phyloP scores from a whole-genome alignment of 108 stramenopile species.

The Nitzschia sp. region DNA sequence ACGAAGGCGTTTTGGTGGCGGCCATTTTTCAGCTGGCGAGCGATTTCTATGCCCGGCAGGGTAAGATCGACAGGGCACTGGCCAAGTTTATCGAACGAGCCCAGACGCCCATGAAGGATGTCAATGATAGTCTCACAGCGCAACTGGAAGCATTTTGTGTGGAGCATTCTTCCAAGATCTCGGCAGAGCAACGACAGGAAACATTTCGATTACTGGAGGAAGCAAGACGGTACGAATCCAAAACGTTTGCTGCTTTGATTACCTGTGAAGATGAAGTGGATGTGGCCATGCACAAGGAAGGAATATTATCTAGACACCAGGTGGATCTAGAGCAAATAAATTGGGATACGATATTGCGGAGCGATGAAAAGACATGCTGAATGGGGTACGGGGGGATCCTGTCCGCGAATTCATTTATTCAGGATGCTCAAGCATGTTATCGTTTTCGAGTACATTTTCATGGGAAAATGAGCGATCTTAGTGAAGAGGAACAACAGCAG shows the following conservation, averaged over 20 bases:
- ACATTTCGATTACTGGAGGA: slow-evolving; percentile 35
- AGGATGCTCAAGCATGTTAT: slow-evolving; percentile 42
- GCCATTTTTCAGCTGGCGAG: slow-evolving; percentile 22
- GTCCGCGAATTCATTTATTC: slow-evolving; percentile 59
- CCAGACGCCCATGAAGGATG: slow-evolving; percentile 35
- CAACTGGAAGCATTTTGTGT: slow-evolving; percentile 33
- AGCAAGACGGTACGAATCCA: slow-evolving; percentile 41
- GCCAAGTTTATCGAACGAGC: slow-evolving; percentile 33
- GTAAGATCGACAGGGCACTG: background rate
- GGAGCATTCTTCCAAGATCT: background rate
- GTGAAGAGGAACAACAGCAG: slow-evolving; percentile 33
- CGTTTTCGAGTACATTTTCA: slow-evolving; percentile 26
- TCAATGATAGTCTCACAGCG: slow-evolving; percentile 33
- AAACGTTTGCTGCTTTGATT: slow-evolving; percentile 35
- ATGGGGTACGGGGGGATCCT: slow-evolving; percentile 68
- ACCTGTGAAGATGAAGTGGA: slow-evolving; percentile 76
- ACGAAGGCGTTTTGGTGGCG: slow-evolving; percentile 26
- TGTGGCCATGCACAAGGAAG: slow-evolving; percentile 61
- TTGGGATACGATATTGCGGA: slow-evolving; percentile 31
- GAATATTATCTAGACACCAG: slow-evolving; percentile 37
- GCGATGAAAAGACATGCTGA: slow-evolving; percentile 34
- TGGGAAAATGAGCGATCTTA: background rate
- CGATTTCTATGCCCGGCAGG: slow-evolving; percentile 8
- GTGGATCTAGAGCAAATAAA: slow-evolving; percentile 34
- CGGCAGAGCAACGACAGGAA: background rate